Evolutionary conservation across 2,329 filamentous ascomycete genomes (phyloP).

Genomic region (Aureobasidium sp.): DNA sequence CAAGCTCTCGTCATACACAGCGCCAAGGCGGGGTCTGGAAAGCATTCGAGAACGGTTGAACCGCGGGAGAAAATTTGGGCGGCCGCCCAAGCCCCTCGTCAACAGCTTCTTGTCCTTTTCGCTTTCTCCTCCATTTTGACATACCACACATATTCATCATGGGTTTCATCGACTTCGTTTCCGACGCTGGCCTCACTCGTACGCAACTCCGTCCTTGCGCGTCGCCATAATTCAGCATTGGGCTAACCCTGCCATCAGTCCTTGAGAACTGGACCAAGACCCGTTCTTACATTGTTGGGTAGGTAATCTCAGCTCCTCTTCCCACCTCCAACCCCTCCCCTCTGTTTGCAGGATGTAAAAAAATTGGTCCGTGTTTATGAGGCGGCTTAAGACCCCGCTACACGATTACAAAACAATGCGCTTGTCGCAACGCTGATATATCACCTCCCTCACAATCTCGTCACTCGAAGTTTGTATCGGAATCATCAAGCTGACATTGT

Average conservation of each 20-base stretch:
- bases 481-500: constrained; percentile 19
- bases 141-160: constrained; percentile 39
- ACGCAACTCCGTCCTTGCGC: constrained; percentile 37
- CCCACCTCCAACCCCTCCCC: constrained; percentile 21
- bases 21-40: constrained; percentile 1
- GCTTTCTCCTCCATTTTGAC: constrained; percentile 11
- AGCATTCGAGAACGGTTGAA: background rate
- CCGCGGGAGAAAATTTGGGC: background rate
- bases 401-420: constrained; percentile 69
- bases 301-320: constrained; percentile 40
- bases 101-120: constrained; percentile 10
- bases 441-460: constrained; percentile 12
- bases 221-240: constrained; percentile 9
- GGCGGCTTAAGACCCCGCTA: constrained; percentile 85
- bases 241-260: constrained; percentile 36
- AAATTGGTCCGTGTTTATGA: constrained; percentile 95
- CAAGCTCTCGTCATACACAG: background rate
- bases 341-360: constrained; percentile 62
- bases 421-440: constrained; percentile 68
- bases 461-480: constrained; percentile 11
- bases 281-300: constrained; percentile 78
- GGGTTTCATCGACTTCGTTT: constrained; percentile 63
- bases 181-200: constrained; percentile 58
- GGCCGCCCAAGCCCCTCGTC: constrained; percentile 11
- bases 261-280: constrained; percentile 68